These are phyloP conservation scores for Mortierella claussenii DNA, from an alignment of 192 early-diverging fungal genomes.

Conservation along the genomic window DNA sequence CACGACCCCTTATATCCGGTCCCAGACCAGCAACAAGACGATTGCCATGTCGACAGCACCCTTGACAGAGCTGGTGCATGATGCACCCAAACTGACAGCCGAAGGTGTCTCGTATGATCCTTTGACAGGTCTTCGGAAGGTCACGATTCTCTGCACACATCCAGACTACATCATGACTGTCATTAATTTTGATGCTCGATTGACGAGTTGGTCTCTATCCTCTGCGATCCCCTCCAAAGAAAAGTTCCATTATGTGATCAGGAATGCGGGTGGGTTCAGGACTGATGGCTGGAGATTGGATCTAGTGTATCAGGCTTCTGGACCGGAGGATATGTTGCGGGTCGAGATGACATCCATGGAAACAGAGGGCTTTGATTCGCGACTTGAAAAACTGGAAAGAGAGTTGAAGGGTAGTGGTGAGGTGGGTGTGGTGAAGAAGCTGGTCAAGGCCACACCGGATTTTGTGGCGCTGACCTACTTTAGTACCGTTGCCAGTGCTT, in stretches of 20 bases:
- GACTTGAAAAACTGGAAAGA: conserved; percentile 13
- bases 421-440: conserved; percentile 21
- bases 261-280: conserved; percentile 41
- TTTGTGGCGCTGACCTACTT: conserved; percentile 28
- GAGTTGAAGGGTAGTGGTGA: conserved; percentile 30
- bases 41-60: conserved; percentile 18
- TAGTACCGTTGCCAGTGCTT: conserved; percentile 5
- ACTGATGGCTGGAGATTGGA: conserved; percentile 39
- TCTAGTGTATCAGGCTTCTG: conserved; percentile 16
- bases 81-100: conserved; percentile 53
- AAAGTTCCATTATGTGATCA: conserved; percentile 54
- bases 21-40: conserved; percentile 36
- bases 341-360: conserved; percentile 30
- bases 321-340: conserved; percentile 15
- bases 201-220: conserved; percentile 65
- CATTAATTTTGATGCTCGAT: conserved; percentile 64
- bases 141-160: conserved; percentile 55
- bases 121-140: conserved; percentile 52
- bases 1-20: conserved; percentile 49
- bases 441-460: conserved; percentile 25
- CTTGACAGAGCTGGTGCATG: conserved; percentile 20
- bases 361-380: conserved; percentile 27
- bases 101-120: conserved; percentile 57
- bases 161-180: conserved; percentile 68
- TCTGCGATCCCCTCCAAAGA: conserved; percentile 40